Base-by-base conservation (phyloP, 495 filamentous ascomycete species). In the Daldinia bambusicola region DNA sequence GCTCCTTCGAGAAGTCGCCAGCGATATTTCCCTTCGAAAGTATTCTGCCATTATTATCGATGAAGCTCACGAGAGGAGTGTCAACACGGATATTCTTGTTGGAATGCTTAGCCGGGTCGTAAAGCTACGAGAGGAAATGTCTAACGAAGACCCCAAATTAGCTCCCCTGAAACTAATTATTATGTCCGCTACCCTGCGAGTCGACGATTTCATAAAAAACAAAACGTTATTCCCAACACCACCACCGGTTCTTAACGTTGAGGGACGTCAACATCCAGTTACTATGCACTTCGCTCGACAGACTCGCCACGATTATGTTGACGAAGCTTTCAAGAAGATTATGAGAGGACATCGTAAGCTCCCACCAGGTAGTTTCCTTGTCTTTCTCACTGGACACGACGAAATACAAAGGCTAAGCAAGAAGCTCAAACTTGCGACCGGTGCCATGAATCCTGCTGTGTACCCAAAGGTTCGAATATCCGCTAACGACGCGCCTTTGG, bases 11-110 rank as follows among this genome's bases (percentile, higher is more conserved):
- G 96, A 99, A 75, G 91, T 97, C 50, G 88, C 92, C 0, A 88
- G 95, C 63, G 96, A 99, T 76, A 95, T 98, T 77, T 83, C 92
- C 4, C 82, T 99, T 30, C 88, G 84, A n/a, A 97, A 97, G 66
- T 99, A 99, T 78, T 97, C 94, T 2, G 89, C 90, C 45, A 91
- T 99, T 48, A 85, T 99, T 48, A 93, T 99, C 74, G 96, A 99
- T 77, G 96, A 99, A 81, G 96, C 96, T 10, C 96, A 99, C 82
- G 96, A 99, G 75, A 88, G 96, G 72, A 98, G 94, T 74, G 91
- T 97, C 64, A 98, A 99, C 75, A 98, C 96, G 13, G 96, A 98
- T 78, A 97, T 99, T 61, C 83, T 98, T 31, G 93, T 99, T 73
- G 95, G 95, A 10, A 95, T 99, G 89, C 87, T 98, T 53, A 97